Conservation (phyloP, 2,329 filamentous ascomycete genomes). For the Colletotrichum neosansevieriae region DNA sequence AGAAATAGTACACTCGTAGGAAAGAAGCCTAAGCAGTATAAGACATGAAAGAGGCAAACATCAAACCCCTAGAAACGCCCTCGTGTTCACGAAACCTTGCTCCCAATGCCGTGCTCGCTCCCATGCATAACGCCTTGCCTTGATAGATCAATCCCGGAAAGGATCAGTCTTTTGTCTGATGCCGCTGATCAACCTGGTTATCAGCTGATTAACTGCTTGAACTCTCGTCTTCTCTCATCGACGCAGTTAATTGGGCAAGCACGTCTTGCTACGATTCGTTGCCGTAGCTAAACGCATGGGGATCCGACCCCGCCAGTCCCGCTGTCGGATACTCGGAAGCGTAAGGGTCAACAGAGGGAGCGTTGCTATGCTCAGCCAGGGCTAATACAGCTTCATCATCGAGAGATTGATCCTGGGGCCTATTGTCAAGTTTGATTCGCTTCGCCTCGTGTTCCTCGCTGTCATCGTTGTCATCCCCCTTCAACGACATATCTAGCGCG, state of each 20-base stretch:
- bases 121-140: slow-evolving; percentile 36
- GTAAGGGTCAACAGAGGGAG: slow-evolving; percentile 53
- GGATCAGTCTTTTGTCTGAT: neutral
- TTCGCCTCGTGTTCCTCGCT: slow-evolving; percentile 36
- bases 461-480: slow-evolving; percentile 46
- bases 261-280: slow-evolving; percentile 50
- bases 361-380: slow-evolving; percentile 58
- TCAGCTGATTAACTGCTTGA: too few relatives aligned
- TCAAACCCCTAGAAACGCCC: slow-evolving; percentile 30
- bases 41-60: neutral
- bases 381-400: slow-evolving; percentile 64
- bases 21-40: neutral
- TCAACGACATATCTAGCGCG: slow-evolving; percentile 44
- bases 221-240: neutral
- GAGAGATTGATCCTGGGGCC: slow-evolving; percentile 51
- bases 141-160: slow-evolving; percentile 8
- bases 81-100: slow-evolving; percentile 33
- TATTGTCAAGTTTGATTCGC: slow-evolving; percentile 48
- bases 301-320: slow-evolving; percentile 24
- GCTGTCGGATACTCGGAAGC: slow-evolving; percentile 55
- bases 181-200: too few relatives aligned
- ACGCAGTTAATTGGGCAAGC: neutral
- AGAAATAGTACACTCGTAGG: too few relatives aligned
- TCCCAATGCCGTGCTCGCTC: slow-evolving; percentile 32
- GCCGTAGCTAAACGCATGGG: slow-evolving; percentile 54